A percentile compares a stretch with the other conserved stretches of the same genome.
Evolutionary conservation across 2,329 filamentous ascomycete species (phyloP).

Genomic region (Colletotrichum eleusines): DNA sequence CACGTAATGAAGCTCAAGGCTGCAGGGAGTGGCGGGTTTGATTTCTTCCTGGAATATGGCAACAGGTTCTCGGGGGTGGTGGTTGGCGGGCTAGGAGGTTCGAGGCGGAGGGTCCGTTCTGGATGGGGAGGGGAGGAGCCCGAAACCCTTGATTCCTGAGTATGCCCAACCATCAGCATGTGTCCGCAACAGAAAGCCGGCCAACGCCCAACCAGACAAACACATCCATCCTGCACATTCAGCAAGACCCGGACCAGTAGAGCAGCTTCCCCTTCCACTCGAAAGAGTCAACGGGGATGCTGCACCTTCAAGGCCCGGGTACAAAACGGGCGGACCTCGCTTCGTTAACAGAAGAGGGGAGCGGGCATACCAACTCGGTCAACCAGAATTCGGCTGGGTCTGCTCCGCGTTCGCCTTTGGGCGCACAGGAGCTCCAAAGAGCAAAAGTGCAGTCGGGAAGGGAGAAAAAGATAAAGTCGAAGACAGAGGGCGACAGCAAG

Average conservation of each 20-base stretch:
- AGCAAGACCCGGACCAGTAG: neutral
- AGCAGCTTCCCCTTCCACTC: neutral
- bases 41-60: neutral
- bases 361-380: slow-evolving; percentile 41
- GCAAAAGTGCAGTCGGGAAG: slow-evolving; percentile 2
- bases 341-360: slow-evolving; percentile 29
- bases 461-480: neutral
- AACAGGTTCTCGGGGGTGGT: slow-evolving; percentile 6
- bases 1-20: slow-evolving; percentile 19
- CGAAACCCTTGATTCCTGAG: slow-evolving; percentile 40
- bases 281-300: slow-evolving; percentile 14
- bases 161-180: slow-evolving; percentile 40
- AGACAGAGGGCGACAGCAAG: slow-evolving; percentile 19
- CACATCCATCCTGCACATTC: slow-evolving; percentile 4
- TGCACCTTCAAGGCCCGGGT: slow-evolving; percentile 22
- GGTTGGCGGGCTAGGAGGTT: slow-evolving; percentile 21
- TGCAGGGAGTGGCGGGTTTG: slow-evolving; percentile 7
- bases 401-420: slow-evolving; percentile 34
- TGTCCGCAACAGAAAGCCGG: slow-evolving; percentile 26
- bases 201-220: slow-evolving; percentile 14
- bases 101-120: slow-evolving; percentile 26
- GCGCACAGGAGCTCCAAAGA: slow-evolving; percentile 23
- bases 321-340: slow-evolving; percentile 24
- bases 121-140: slow-evolving; percentile 31
- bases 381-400: slow-evolving; percentile 39